Evolutionary conservation across 148 eudicot species (phyloP).

Genomic region (Rhododendron ferrugineum): DNA sequence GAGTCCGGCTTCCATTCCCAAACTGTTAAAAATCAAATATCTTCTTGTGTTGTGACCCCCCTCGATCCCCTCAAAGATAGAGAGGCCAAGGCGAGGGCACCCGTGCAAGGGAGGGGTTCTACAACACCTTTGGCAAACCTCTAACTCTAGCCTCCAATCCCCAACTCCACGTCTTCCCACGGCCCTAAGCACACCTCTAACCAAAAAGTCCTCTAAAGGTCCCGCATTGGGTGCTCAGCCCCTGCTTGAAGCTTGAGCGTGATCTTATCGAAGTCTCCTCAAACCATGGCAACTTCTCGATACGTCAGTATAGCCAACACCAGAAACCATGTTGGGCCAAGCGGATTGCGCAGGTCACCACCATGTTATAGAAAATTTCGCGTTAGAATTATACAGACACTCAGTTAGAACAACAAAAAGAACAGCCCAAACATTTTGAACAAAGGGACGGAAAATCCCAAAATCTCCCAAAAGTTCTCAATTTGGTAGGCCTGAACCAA

Average conservation of each 20-base stretch:
- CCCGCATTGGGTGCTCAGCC: too few relatives aligned
- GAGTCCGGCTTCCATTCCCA: too few relatives aligned
- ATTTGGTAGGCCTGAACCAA: not conserved
- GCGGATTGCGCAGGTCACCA: not conserved
- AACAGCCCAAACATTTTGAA: not conserved
- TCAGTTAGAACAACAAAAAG: not conserved
- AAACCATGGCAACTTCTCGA: too few relatives aligned
- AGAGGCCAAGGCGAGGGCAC: not conserved
- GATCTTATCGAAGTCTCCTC: too few relatives aligned
- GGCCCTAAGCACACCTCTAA: too few relatives aligned
- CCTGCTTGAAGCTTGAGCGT: too few relatives aligned
- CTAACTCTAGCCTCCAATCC: not conserved
- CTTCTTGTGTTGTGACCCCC: not conserved
- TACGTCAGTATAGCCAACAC: not conserved
- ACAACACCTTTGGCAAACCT: not conserved
- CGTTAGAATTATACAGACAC: not conserved
- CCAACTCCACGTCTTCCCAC: too few relatives aligned
- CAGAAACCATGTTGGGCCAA: not conserved
- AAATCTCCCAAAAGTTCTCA: not conserved
- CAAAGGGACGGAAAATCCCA: not conserved
- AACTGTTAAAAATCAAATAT: not conserved
- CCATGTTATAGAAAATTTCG: not conserved
- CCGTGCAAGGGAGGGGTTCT: not conserved
- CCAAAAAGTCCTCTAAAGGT: too few relatives aligned
- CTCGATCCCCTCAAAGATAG: not conserved